Evolutionary conservation across 140 eudicot genomes (phyloP).

Genomic region (Stevia rebaudiana): DNA sequence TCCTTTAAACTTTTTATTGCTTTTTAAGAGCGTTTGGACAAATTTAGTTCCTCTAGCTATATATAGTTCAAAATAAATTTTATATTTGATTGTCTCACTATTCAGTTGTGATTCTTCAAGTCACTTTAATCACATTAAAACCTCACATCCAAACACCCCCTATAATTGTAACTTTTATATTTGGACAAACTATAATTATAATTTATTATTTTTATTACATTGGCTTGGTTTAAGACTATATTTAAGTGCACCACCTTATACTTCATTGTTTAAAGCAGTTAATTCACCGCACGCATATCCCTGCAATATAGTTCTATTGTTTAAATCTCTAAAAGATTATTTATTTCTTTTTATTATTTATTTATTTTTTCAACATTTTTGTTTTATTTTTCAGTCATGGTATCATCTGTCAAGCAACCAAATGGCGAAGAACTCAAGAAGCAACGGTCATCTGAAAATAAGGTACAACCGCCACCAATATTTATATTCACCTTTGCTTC

Average conservation of each 20-base stretch:
- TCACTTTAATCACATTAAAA: neutral
- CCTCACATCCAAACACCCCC: neutral
- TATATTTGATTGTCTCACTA: neutral
- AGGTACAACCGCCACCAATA: neutral
- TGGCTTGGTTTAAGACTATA: neutral
- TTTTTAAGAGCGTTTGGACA: slow-evolving; percentile 2
- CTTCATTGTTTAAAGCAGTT: neutral
- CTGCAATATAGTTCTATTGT: neutral
- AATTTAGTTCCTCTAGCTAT: neutral
- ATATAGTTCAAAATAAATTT: neutral
- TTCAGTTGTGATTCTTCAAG: neutral
- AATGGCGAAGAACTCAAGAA: neutral
- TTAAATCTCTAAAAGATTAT: neutral
- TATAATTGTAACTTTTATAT: neutral
- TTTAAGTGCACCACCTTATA: slow-evolving; percentile 7
- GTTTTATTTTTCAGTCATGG: slow-evolving; percentile 16
- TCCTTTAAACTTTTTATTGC: slow-evolving; percentile 1
- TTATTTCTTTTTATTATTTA: neutral
- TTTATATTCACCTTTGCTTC: neutral
- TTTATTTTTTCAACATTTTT: slow-evolving; percentile 8
- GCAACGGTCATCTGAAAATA: neutral
- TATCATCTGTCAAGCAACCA: neutral
- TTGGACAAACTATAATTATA: neutral
- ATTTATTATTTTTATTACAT: slow-evolving; percentile 1
- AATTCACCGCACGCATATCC: neutral